A percentile compares a stretch with the other conserved stretches of the same genome.
These are phyloP conservation scores for Paralagenidium karlingii DNA, from an alignment of 352 stramenopile genomes.

Conservation along the genomic window DNA sequence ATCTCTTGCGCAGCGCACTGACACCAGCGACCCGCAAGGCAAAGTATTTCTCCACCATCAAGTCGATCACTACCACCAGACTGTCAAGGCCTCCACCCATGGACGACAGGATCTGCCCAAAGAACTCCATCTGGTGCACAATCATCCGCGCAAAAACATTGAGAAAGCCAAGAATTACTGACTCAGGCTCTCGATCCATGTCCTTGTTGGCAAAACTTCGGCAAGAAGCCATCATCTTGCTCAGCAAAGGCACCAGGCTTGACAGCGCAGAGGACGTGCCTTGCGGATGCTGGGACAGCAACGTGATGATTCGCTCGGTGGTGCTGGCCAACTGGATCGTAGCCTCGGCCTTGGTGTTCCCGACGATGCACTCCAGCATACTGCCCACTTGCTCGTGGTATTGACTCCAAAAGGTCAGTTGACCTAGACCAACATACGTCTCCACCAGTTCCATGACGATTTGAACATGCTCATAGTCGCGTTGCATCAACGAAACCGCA, in stretches of 20 bases:
- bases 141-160: slow-evolving; percentile 39
- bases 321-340: slow-evolving; percentile 37
- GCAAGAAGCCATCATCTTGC: slow-evolving; percentile 30
- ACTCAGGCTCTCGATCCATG: slow-evolving; percentile 28
- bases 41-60: slow-evolving; percentile 66
- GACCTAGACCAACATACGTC: slow-evolving; percentile 47
- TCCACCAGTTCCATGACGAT: slow-evolving; percentile 40
- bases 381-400: slow-evolving; percentile 29
- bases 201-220: slow-evolving; percentile 23
- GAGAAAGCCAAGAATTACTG: slow-evolving; percentile 47
- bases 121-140: slow-evolving; percentile 26
- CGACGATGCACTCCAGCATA: slow-evolving; percentile 35
- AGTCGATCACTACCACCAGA: slow-evolving; percentile 29
- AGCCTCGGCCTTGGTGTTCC: slow-evolving; percentile 58
- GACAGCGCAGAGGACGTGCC: too few species aligned
- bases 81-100: slow-evolving; percentile 8
- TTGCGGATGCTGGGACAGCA: slow-evolving; percentile 26
- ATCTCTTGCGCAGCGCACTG: slow-evolving; percentile 35
- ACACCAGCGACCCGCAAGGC: slow-evolving; percentile 45
- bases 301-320: slow-evolving; percentile 23
- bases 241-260: slow-evolving; percentile 20
- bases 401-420: slow-evolving; percentile 44
- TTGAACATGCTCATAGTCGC: slow-evolving; percentile 68
- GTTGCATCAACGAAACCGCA: slow-evolving; percentile 45
- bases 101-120: slow-evolving; percentile 26